Conservation (phyloP, 2,329 filamentous ascomycete genomes). For the Blastomyces silverae region DNA sequence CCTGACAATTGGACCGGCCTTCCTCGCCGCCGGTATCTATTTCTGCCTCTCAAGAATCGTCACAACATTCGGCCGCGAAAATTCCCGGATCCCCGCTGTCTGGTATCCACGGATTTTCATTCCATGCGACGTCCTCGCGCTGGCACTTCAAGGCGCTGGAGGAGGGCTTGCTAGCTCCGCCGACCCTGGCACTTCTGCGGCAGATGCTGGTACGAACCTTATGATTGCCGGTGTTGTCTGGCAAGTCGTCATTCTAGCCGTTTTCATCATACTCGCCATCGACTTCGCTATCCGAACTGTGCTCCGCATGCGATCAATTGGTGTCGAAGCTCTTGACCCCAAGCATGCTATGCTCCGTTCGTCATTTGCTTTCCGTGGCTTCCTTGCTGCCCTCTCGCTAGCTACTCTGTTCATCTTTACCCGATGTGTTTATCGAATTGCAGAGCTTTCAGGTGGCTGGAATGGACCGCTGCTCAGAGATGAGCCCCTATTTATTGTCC, state of each 20-base stretch:
- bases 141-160: conserved; percentile 55
- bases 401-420: conserved; percentile 44
- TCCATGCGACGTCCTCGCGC: conserved; percentile 55
- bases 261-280: conserved; percentile 48
- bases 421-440: conserved; percentile 47
- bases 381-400: conserved; percentile 34
- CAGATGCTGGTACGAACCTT: conserved; percentile 50
- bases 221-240: conserved; percentile 59
- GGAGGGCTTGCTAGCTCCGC: conserved; percentile 50
- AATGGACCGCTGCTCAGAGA: conserved; percentile 44
- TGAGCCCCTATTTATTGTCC: conserved; percentile 46
- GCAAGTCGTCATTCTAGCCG: conserved; percentile 53
- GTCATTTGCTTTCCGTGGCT: conserved; percentile 36
- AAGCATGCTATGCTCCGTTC: conserved; percentile 26
- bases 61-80: conserved; percentile 30
- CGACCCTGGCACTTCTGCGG: conserved; percentile 31
- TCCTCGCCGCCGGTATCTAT: conserved; percentile 59
- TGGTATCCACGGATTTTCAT: conserved; percentile 48
- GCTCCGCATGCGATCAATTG: conserved; percentile 18
- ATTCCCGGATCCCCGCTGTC: conserved; percentile 31
- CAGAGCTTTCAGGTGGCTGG: conserved; percentile 46
- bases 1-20: conserved; percentile 59
- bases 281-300: conserved; percentile 42
- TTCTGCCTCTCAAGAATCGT: conserved; percentile 48
- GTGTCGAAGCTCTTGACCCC: conserved; percentile 15